Conservation (phyloP, 2,329 filamentous ascomycete genomes). For the Ophiostoma tasmaniense region DNA sequence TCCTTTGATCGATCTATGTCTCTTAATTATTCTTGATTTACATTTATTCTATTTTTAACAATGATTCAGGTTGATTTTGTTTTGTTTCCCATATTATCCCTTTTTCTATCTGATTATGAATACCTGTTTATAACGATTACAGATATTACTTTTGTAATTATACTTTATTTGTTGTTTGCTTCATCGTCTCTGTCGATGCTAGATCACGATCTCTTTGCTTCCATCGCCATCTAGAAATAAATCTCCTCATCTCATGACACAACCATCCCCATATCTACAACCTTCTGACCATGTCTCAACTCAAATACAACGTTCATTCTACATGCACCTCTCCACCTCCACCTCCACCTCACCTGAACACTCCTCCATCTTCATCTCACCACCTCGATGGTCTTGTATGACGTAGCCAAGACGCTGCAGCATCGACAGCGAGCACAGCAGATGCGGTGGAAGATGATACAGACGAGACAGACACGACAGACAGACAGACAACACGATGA, state of each 20-base stretch:
- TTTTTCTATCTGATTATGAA: too few species aligned
- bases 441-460: too few species aligned
- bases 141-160: too few species aligned
- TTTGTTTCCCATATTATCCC: too few species aligned
- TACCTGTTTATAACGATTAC: too few species aligned
- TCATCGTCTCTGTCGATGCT: too few species aligned
- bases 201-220: too few species aligned
- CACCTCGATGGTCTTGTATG: neutral
- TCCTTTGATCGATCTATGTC: neutral
- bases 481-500: neutral
- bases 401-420: neutral
- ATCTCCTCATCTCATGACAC: too few species aligned
- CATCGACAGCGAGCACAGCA: neutral
- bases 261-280: too few species aligned
- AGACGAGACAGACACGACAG: neutral
- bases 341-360: neutral
- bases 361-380: neutral
- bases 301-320: neutral
- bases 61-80: too few species aligned
- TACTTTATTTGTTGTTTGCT: too few species aligned
- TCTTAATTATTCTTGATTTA: neutral
- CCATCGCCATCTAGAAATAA: too few species aligned
- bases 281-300: neutral
- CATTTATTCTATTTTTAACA: neutral
- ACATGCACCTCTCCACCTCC: neutral